Evolutionary conservation across 202 grass and related monocot species (phyloP), one percentile per base, ranked within the genome.

Genomic region (Zoysia matrella): DNA sequence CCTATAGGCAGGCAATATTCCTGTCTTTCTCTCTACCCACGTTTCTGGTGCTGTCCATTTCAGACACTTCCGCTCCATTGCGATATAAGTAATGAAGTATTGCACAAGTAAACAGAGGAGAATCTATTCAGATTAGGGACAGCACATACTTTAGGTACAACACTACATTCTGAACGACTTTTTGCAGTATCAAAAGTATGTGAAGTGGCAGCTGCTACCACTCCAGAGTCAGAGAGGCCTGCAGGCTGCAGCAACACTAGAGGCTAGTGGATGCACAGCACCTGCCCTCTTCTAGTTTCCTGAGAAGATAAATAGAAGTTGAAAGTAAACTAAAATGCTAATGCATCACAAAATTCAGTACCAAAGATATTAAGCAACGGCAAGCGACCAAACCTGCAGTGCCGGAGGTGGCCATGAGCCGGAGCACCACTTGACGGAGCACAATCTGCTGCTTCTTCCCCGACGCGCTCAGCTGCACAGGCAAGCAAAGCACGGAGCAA

Each of bases 41-140:
- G 73, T 82, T 91, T 92, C 92, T 49, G 90, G 82, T 79, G 85
- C 72, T 76, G 77, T 87, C 92, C 90, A 95, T 81, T 86, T 91
- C 48, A 93, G 89, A 80, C 91, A 84, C 77, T 90, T 98, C 76
- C 90, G 93, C 83, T 98, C 92, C 95, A 98, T 89, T 48, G 80
- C 50, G 1, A 98, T 86, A 82, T 95, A 91, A 90, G 93, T 78
- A 86, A 82, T 53, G 48, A 74, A 57, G 7, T 72, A 67, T 52
- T 77, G 8, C 52, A 60, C 9, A 3, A 40, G 10, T 10, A 73
- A 83, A 78, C 61, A 5, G 12, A 67, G 52, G 39, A 50, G 15
- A 77, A 60, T 60, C 36, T 14, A 85, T 78, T 46, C 44, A 67
- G 9, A 40, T 52, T 10, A 67, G 45, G 13, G 8, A 5, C 14